phyloP scores from a whole-genome alignment of 768 basidiomycete species.

The Mycena vulgaris region DNA sequence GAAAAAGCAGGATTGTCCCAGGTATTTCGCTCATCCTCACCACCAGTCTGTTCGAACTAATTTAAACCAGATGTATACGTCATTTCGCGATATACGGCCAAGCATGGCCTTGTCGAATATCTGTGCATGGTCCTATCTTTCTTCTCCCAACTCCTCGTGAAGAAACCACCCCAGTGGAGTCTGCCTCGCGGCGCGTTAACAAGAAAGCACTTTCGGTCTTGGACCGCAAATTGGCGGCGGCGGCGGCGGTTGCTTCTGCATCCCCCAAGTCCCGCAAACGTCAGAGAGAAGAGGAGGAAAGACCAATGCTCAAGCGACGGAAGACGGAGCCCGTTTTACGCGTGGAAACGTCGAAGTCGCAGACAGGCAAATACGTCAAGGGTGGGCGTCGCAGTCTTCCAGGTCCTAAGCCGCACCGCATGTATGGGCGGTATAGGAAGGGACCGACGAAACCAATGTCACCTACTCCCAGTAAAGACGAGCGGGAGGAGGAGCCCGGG shows the following conservation, averaged over 20 bases:
- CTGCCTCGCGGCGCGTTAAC: slow-evolving; percentile 63
- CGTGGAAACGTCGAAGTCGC: slow-evolving; percentile 45
- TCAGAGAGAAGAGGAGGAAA: slow-evolving; percentile 48
- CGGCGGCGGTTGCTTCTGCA: slow-evolving; percentile 49
- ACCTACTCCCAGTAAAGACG: slow-evolving; percentile 21
- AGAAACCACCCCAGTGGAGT: slow-evolving; percentile 64
- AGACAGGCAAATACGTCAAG: slow-evolving; percentile 22
- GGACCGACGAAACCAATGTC: slow-evolving; percentile 17
- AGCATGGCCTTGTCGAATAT: slow-evolving; percentile 78
- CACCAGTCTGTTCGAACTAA: slow-evolving; percentile 30
- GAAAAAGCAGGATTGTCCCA: slow-evolving; percentile 79
- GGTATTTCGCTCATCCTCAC: slow-evolving; percentile 63
- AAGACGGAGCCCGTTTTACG: slow-evolving; percentile 58
- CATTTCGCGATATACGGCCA: slow-evolving; percentile 84
- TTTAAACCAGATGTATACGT: slow-evolving; percentile 72
- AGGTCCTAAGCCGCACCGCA: slow-evolving; percentile 13
- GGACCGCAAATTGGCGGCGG: slow-evolving; percentile 69
- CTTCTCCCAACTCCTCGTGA: slow-evolving; percentile 65
- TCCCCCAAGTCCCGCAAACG: slow-evolving; percentile 47
- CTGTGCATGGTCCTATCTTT: slow-evolving; percentile 62
- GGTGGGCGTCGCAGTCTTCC: slow-evolving; percentile 30
- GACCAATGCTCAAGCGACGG: slow-evolving; percentile 63
- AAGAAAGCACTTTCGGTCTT: slow-evolving; percentile 65
- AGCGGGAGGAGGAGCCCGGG: slow-evolving; percentile 28
- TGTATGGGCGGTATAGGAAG: slow-evolving; percentile 21